Conservation (phyloP, 2,329 filamentous ascomycete species). For the Sporothrix curviconia region DNA sequence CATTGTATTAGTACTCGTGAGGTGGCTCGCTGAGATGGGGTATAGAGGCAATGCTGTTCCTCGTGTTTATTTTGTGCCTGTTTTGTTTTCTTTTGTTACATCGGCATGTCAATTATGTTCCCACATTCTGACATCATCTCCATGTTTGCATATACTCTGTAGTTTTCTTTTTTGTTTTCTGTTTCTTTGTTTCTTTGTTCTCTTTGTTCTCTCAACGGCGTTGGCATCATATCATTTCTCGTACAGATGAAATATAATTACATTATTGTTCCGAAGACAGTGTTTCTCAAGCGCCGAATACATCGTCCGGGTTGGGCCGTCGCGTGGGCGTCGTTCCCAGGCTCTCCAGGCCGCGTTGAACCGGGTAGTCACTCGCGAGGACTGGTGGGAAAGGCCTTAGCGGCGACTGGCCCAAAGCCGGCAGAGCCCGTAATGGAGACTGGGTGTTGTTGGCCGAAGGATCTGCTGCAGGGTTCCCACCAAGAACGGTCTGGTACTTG, state of each 20-base stretch:
- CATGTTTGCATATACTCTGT: neutral
- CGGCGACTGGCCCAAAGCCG: slow-evolving; percentile 25
- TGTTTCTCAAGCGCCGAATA: slow-evolving; percentile 8
- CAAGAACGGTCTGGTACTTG: slow-evolving; percentile 44
- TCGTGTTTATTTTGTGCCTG: neutral
- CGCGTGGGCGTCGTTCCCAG: slow-evolving; percentile 38
- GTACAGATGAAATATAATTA: slow-evolving; percentile 1
- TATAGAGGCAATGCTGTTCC: neutral
- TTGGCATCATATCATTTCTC: slow-evolving; percentile 8
- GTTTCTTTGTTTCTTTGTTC: neutral
- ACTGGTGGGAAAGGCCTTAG: slow-evolving; percentile 24
- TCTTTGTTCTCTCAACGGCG: slow-evolving; percentile 1
- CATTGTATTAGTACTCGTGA: neutral
- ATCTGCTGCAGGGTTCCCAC: slow-evolving; percentile 22
- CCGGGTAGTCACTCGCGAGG: slow-evolving; percentile 23
- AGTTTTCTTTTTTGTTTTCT: neutral
- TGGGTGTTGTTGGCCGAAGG: neutral
- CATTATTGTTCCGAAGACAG: neutral
- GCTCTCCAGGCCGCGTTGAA: slow-evolving; percentile 41
- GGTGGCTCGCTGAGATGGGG: neutral
- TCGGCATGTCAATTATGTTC: neutral
- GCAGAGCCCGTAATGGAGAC: slow-evolving; percentile 24
- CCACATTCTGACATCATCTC: slow-evolving; percentile 2
- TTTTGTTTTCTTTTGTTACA: neutral
- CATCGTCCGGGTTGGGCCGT: slow-evolving; percentile 26